Conservation (phyloP, 1,139 yeast species). For the Starmera stellimalicola region DNA sequence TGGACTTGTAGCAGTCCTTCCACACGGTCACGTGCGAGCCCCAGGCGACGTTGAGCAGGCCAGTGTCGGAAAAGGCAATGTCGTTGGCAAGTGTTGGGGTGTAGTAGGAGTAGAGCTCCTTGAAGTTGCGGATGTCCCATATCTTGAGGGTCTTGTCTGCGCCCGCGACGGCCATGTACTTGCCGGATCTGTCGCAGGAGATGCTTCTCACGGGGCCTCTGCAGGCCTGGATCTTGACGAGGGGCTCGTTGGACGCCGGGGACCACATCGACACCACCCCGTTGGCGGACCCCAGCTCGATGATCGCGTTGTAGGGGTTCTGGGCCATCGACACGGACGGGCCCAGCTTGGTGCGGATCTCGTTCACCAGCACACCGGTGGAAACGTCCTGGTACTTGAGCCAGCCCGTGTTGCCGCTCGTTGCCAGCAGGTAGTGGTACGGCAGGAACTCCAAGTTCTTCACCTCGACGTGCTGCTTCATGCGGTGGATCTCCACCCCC, state of each 20-base stretch:
- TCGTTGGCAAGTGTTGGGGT: constrained; percentile 84
- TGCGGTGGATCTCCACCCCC: constrained; percentile 86
- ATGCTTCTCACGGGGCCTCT: constrained; percentile 84
- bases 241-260: constrained; percentile 79
- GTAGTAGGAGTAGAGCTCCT: constrained; percentile 50
- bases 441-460: constrained; percentile 83
- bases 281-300: constrained; percentile 88
- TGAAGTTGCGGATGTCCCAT: constrained; percentile 88
- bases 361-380: constrained; percentile 81
- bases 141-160: constrained; percentile 77
- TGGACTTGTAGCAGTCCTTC: constrained; percentile 59
- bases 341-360: constrained; percentile 78
- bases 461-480: constrained; percentile 83
- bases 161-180: constrained; percentile 90
- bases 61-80: constrained; percentile 77
- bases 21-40: constrained; percentile 90
- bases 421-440: constrained; percentile 78
- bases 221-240: constrained; percentile 71
- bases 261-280: constrained; percentile 94
- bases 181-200: constrained; percentile 87
- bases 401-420: constrained; percentile 84
- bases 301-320: constrained; percentile 92
- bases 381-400: constrained; percentile 92
- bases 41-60: constrained; percentile 83
- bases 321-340: constrained; percentile 84